Evolutionary conservation across 768 basidiomycete genomes (phyloP).

Genomic region (Lyophyllum atratum): DNA sequence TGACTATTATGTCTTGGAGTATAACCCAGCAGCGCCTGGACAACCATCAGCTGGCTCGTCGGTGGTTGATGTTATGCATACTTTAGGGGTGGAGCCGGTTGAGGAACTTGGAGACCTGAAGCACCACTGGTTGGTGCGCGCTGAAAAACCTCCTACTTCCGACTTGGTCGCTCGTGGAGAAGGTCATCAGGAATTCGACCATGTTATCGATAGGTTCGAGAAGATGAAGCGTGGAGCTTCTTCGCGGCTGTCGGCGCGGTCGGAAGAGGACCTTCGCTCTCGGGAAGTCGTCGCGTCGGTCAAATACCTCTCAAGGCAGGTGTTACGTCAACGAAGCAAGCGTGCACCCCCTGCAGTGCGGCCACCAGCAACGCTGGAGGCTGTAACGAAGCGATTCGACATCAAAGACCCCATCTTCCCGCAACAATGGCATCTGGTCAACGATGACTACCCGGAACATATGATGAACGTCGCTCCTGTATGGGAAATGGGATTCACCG

Average conservation of each 20-base stretch:
- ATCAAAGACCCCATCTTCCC: constrained; percentile 84
- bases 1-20: constrained; percentile 83
- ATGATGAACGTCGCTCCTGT: constrained; percentile 91
- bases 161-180: constrained; percentile 33
- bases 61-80: constrained; percentile 56
- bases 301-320: constrained; percentile 61
- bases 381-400: constrained; percentile 58
- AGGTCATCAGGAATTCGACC: constrained; percentile 32
- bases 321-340: constrained; percentile 67
- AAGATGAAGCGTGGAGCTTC: constrained; percentile 39
- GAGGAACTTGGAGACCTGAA: constrained; percentile 84
- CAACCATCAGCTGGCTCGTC: constrained; percentile 36
- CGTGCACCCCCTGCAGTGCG: constrained; percentile 67
- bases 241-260: constrained; percentile 38
- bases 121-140: constrained; percentile 83
- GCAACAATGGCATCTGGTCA: constrained; percentile 94
- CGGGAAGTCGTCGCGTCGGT: constrained; percentile 56
- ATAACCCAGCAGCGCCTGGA: constrained; percentile 43
- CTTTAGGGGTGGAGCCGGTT: constrained; percentile 81
- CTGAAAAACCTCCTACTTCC: constrained; percentile 35
- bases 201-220: constrained; percentile 51
- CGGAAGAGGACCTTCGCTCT: constrained; percentile 40
- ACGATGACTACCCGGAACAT: constrained; percentile 77
- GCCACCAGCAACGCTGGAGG: constrained; percentile 43
- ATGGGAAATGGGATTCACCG: constrained; percentile 91